Base-by-base conservation (phyloP, 129 eudicot genomes). In the Heracleum sosnowskyi region DNA sequence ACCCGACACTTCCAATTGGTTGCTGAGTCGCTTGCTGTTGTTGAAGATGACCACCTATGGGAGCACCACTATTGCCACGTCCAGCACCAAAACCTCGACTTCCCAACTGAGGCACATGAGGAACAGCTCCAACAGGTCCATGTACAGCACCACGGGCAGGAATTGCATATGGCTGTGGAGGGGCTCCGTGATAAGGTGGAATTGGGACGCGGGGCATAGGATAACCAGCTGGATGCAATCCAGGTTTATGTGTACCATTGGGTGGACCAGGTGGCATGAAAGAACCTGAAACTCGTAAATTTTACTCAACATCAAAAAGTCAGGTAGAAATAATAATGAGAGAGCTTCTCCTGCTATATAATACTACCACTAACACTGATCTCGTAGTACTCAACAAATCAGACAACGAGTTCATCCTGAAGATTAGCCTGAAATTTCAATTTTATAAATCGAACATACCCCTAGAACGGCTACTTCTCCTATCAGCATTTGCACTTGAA, bases 31-130 rank as follows among this genome's bases (percentile, higher is more conserved):
- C 91, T 76, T 91, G 97, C 77, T 87, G 98, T 68, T 89, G 98
- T 13, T 93, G 81, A 7, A 91, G 90, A 75, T 91, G 98, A 80
- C 96, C 87, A 31, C 93, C 93, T 80, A 91, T 84, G 42, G 93
- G 87, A 40, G 93, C 83, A 62, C 89, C 86, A 77, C 92, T 86
- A 80, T 77, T 87, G 53, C 98, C 98, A 45, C 97, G 91, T n/a
- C 97, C 98, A 78, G 93, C 90, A 11, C 90, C 93, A 87, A 93
- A 93, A 22, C 98, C 98, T 55, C 90, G 91, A 81, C 84, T 91
- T 64, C 98, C 98, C 34, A 90, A 90, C 82, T 93, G 97, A 49
- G 97, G 97, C 64, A 83, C 85, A 84, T 92, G 97, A 79, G 97
- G 96, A 76, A 88, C 93, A 76, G 90, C 93, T 53, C 97, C 97